Conservation (phyloP, 148 eudicot species). For the Chenopodium quinoa region DNA sequence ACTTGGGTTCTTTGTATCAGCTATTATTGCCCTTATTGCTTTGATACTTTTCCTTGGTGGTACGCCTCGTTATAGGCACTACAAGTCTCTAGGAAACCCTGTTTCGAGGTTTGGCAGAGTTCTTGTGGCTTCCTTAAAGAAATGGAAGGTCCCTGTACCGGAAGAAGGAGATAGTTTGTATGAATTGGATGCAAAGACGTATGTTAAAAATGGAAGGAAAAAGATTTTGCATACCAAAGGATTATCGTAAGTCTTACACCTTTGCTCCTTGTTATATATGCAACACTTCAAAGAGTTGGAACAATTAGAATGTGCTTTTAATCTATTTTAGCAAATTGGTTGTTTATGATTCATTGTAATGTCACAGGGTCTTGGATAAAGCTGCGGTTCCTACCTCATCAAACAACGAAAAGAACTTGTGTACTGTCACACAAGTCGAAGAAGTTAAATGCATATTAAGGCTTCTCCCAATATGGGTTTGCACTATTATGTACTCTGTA, state of each 20-base stretch:
- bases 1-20: constrained; percentile 61
- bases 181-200: constrained; percentile 38
- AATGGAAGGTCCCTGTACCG: constrained; percentile 42
- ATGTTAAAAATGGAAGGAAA: constrained; percentile 31
- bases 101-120: constrained; percentile 57
- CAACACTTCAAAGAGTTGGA: no score
- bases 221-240: constrained; percentile 55
- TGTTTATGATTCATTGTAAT: neutral
- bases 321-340: neutral
- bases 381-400: constrained; percentile 41
- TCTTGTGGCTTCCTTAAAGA: constrained; percentile 43
- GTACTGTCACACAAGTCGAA: constrained; percentile 72
- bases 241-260: constrained; percentile 42
- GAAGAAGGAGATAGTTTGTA: constrained; percentile 35
- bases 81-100: constrained; percentile 58
- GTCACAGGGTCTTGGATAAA: constrained; percentile 55
- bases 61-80: constrained; percentile 59
- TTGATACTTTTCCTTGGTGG: constrained; percentile 50
- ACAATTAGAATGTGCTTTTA: neutral
- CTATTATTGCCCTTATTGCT: constrained; percentile 46
- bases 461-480: constrained; percentile 72
- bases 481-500: constrained; percentile 73
- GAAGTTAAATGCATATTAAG: constrained; percentile 77
- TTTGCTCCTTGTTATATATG: no score
- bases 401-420: constrained; percentile 41